Conservation (phyloP, 2,329 filamentous ascomycete species). For the Aspergillus neotritici region DNA sequence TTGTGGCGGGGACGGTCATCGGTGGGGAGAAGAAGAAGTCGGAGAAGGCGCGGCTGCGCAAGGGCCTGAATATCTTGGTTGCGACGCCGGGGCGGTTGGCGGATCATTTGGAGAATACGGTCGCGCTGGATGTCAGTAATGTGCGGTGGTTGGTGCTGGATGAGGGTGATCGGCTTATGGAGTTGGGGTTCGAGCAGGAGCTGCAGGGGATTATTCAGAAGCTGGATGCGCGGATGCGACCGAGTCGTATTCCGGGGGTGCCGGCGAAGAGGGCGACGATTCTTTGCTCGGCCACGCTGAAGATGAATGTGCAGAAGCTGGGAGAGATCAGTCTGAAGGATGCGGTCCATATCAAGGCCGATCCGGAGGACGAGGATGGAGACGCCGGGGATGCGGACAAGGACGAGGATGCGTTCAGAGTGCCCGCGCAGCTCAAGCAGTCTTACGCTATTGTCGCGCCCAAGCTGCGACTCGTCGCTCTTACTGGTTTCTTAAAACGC, state of each 20-base stretch:
- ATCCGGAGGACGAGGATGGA: slow-evolving; percentile 52
- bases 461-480: slow-evolving; percentile 82
- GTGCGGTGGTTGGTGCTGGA: slow-evolving; percentile 93
- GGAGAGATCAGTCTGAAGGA: slow-evolving; percentile 94
- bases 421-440: slow-evolving; percentile 90
- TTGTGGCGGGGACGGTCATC: slow-evolving; percentile 81
- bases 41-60: slow-evolving; percentile 88
- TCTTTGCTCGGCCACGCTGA: slow-evolving; percentile 94
- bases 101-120: slow-evolving; percentile 89
- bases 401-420: slow-evolving; percentile 61
- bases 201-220: slow-evolving; percentile 79
- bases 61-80: slow-evolving; percentile 91
- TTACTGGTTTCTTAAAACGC: slow-evolving; percentile 77
- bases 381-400: slow-evolving; percentile 44
- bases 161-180: slow-evolving; percentile 97
- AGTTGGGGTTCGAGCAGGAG: slow-evolving; percentile 93
- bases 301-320: slow-evolving; percentile 90
- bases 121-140: slow-evolving; percentile 78
- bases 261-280: slow-evolving; percentile 76
- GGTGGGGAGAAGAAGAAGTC: slow-evolving; percentile 69
- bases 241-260: slow-evolving; percentile 57
- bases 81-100: slow-evolving; percentile 87
- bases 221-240: slow-evolving; percentile 62
- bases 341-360: slow-evolving; percentile 76
- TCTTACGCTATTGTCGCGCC: slow-evolving; percentile 80